Percentiles rank a stretch among this genome's conserved stretches.
These are phyloP conservation scores for Plasmodium falciparum DNA, from an alignment of 169 alveolate genomes.

Conservation along the genomic window DNA sequence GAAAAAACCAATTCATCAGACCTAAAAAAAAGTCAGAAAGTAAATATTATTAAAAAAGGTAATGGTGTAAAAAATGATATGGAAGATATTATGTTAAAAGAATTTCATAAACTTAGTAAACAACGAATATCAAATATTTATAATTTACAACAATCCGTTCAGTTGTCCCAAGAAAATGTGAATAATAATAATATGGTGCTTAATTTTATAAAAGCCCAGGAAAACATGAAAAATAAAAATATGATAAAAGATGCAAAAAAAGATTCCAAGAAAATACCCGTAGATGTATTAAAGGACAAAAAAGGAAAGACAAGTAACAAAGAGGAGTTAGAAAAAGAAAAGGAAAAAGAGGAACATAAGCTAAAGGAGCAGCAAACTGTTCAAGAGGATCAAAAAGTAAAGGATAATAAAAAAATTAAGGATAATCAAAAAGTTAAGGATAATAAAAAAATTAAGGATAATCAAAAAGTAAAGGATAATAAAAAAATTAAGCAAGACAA, in stretches of 20 bases:
- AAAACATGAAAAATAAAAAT: neutral
- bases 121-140: neutral
- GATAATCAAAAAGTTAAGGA: neutral
- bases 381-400: neutral
- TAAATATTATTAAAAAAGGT: neutral
- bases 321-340: neutral
- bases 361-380: neutral
- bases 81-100: constrained; percentile 33
- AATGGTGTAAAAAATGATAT: constrained; percentile 31
- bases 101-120: constrained; percentile 31
- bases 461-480: neutral
- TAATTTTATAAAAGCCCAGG: neutral
- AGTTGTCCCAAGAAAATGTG: neutral
- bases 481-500: neutral
- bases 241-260: neutral
- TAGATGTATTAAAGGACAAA: neutral
- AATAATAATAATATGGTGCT: constrained; percentile 7
- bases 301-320: neutral
- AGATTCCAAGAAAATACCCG: neutral
- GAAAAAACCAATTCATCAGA: neutral
- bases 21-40: too few relatives aligned
- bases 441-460: neutral
- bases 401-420: neutral
- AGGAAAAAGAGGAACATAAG: constrained; percentile 1
- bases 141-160: constrained; percentile 5